These are phyloP conservation scores for Parsonsia alboflavescens DNA, from an alignment of 257 asterid genomes.

Conservation along the genomic window DNA sequence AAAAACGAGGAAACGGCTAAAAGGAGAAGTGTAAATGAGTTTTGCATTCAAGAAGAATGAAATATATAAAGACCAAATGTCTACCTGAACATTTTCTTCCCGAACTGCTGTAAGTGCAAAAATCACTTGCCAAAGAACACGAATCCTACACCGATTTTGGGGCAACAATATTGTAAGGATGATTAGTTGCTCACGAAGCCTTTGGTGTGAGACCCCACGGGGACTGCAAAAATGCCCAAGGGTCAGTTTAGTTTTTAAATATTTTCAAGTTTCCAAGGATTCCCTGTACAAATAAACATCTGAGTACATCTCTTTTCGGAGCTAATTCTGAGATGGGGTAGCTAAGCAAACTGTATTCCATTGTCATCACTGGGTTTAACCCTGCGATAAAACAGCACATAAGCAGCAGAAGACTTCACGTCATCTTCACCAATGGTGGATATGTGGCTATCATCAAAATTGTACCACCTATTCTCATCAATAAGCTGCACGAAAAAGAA, in stretches of 20 bases:
- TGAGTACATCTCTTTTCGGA: neutral
- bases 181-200: neutral
- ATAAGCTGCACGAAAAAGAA: conserved; percentile 53
- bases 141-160: neutral
- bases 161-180: conserved; percentile 6
- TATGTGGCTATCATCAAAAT: conserved; percentile 89
- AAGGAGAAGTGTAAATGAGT: neutral
- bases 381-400: conserved; percentile 88
- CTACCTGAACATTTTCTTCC: neutral
- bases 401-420: conserved; percentile 89
- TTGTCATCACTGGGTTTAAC: conserved; percentile 54
- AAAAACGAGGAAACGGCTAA: neutral
- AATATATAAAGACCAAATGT: neutral
- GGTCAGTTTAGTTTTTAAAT: conserved; percentile 4
- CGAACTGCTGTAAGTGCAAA: neutral
- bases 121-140: neutral
- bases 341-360: conserved; percentile 40
- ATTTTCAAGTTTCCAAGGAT: neutral
- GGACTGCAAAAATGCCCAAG: conserved; percentile 18
- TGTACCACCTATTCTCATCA: conserved; percentile 95
- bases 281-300: conserved; percentile 17
- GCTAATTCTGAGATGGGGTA: conserved; percentile 16
- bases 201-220: conserved; percentile 8
- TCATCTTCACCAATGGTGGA: conserved; percentile 83
- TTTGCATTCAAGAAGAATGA: neutral